These are phyloP conservation scores for Boletus edulis DNA, from an alignment of 768 basidiomycete species.

Conservation along the genomic window DNA sequence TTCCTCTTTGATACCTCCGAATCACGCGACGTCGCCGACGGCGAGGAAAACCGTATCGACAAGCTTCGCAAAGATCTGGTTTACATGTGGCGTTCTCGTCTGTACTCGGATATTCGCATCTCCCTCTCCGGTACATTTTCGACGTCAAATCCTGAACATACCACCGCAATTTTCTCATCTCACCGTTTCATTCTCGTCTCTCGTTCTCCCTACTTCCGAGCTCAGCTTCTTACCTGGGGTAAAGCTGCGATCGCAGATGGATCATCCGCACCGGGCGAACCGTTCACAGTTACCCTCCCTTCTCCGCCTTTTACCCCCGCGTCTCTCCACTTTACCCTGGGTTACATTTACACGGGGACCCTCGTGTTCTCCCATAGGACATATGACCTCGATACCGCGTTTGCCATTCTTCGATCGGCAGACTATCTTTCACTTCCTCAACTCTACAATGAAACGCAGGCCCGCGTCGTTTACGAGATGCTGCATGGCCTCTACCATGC, in stretches of 20 bases:
- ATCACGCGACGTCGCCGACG: constrained; percentile 42
- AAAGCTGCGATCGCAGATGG: constrained; percentile 31
- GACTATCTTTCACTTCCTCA: constrained; percentile 73
- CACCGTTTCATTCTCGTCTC: constrained; percentile 93
- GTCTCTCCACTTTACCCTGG: constrained; percentile 89
- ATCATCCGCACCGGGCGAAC: constrained; percentile 36
- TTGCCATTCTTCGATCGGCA: constrained; percentile 83
- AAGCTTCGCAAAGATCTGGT: constrained; percentile 91
- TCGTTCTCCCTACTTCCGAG: constrained; percentile 83
- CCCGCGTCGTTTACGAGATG: constrained; percentile 84
- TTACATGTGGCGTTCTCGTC: constrained; percentile 94
- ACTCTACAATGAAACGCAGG: constrained; percentile 77
- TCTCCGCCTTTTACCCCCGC: constrained; percentile 95
- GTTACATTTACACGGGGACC: constrained; percentile 94
- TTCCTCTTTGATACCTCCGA: constrained; percentile 72
- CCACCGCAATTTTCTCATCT: constrained; percentile 83
- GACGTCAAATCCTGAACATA: constrained; percentile 59
- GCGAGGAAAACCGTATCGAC: constrained; percentile 62
- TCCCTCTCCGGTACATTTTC: constrained; percentile 70
- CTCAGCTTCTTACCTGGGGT: constrained; percentile 70
- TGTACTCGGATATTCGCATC: constrained; percentile 91
- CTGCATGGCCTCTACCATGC: constrained; percentile 88
- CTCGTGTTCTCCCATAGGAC: constrained; percentile 89
- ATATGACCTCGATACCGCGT: constrained; percentile 90
- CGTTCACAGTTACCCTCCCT: constrained; percentile 66